phyloP scores from a whole-genome alignment of 768 basidiomycete species.

The Trametes maxima region DNA sequence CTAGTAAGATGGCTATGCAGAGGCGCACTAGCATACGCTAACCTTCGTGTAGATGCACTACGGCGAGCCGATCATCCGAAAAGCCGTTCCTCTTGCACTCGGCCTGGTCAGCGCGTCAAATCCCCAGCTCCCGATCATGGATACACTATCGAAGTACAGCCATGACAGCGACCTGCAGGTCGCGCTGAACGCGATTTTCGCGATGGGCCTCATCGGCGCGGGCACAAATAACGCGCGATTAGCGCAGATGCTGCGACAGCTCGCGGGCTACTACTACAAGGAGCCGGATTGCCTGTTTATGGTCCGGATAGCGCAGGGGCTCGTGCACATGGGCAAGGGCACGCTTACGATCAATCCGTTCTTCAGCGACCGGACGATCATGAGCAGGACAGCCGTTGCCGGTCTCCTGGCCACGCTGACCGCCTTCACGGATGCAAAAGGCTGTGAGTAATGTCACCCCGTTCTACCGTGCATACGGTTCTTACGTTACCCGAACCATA shows the following conservation, averaged over 20 bases:
- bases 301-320: slow-evolving; percentile 92
- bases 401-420: slow-evolving; percentile 86
- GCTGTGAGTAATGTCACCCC: slow-evolving; percentile 62
- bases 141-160: slow-evolving; percentile 97
- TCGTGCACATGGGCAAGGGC: slow-evolving; percentile 99
- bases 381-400: slow-evolving; percentile 87
- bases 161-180: slow-evolving; percentile 98
- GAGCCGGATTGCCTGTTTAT: slow-evolving; percentile 96
- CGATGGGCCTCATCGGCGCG: slow-evolving; percentile 97
- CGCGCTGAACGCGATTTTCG: slow-evolving; percentile 95
- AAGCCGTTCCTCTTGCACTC: slow-evolving; percentile 91
- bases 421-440: slow-evolving; percentile 92
- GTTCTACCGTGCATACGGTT: neutral
- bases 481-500: slow-evolving; percentile 33
- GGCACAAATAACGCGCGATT: slow-evolving; percentile 99
- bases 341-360: slow-evolving; percentile 97
- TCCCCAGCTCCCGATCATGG: slow-evolving; percentile 90
- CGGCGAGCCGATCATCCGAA: slow-evolving; percentile 90
- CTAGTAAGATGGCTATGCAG: slow-evolving; percentile 54
- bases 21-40: neutral
- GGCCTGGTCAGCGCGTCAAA: slow-evolving; percentile 95
- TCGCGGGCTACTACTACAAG: slow-evolving; percentile 98
- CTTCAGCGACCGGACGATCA: slow-evolving; percentile 88
- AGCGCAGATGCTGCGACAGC: slow-evolving; percentile 95
- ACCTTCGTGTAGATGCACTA: slow-evolving; percentile 86